Base-by-base conservation (phyloP, 2,329 filamentous ascomycete genomes). In the Ophiostoma piceae region DNA sequence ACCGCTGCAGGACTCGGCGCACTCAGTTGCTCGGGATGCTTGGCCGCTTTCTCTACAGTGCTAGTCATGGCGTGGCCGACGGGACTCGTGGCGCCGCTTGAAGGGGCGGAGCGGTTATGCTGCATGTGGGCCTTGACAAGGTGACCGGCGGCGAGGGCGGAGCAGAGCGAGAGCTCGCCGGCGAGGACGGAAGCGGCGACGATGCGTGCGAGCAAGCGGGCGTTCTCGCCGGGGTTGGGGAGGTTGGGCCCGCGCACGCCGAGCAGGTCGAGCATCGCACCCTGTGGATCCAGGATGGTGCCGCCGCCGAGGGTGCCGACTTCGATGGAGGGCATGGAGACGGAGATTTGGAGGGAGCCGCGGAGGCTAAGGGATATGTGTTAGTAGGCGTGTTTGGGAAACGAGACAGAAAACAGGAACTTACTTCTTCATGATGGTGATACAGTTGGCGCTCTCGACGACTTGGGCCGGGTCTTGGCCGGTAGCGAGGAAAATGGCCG, bases 391-490 rank as follows among this genome's bases (percentile, higher is more conserved):
- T 22, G 19, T 51, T 51, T 51, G n/a, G n/a, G 47, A 51, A 19
- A 19, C 47, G 47, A 16, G 47, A 51, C n/a, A 51, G 6, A 51
- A 51, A 51, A 29, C 26, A 29, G 26, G 26, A 29, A 29, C 47
- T 51, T 51, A 51, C 47, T 98, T 99, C 82, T 92, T 96, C 95
- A 99, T 99, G 71, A 96, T 92, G 35, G 94, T 98, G 76, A 99
- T 99, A 81, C 95, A 99, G 81, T 97, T 98, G 77, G 90, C 88
- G 79, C 92, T 96, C 84, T 99, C 95, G 4, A 99, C 93, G 73
- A 96, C 94, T 82, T 99, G 95, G 14, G 95, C 95, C 16, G 95
- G 95, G 81, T 99, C 95, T 79, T 99, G 95, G 70, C 95, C 95
- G 19, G 94, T 98, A 57, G 95, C 95, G 68, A 99, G 82, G 85